Base-by-base conservation (phyloP, 1,284 basidiomycete species). In the Exsudoporus floridanus region DNA sequence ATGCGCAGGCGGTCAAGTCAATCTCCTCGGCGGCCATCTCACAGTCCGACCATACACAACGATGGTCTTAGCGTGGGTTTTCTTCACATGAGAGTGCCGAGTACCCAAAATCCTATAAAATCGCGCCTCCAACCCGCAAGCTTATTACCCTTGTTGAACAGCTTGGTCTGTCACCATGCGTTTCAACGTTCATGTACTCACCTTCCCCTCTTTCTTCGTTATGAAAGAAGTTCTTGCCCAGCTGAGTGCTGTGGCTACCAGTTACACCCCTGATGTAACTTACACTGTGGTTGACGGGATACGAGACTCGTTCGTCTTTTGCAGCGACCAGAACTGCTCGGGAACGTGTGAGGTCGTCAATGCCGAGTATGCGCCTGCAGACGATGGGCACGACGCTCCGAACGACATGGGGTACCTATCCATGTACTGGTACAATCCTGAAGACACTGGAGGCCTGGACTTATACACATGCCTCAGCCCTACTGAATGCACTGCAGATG, bases 221-320 rank as follows among this genome's bases (percentile, higher is more conserved):
- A 25, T n/a, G 1, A 53, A 19, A 6, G 8, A 33, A 2, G 33
- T 52, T 31, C 19, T 52, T 36, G 38, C 50, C 6, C n/a, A 42
- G 23, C 5, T 7, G 6, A 27, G 18, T 5, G 36, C 12, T 0
- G 3, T 3, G 4, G 7, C 25, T 27, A 33, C 27, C 4, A 33
- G 25, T 4, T 41, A 10, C 4, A 7, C 13, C 21, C 53, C 46
- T 12, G 36, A 10, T 7, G 37, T 44, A 7, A 44, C 41, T 3
- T 55, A 25, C 18, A 23, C 46, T 2, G 7, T 5, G 38, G 5
- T 5, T 16, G 4, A 2, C 4, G 9, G 3, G 9, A 34, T 33
- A 5, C 33, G 13, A 12, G 5, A 25, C 3, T 5, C 42, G 3
- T 41, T 57, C 37, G 10, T 56, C 33, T 50, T 56, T 18, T 56